Percentiles rank a stretch among this genome's conserved stretches.
Evolutionary conservation across 1,284 basidiomycete species (phyloP).

Genomic region (Rhodotorula sp.): DNA sequence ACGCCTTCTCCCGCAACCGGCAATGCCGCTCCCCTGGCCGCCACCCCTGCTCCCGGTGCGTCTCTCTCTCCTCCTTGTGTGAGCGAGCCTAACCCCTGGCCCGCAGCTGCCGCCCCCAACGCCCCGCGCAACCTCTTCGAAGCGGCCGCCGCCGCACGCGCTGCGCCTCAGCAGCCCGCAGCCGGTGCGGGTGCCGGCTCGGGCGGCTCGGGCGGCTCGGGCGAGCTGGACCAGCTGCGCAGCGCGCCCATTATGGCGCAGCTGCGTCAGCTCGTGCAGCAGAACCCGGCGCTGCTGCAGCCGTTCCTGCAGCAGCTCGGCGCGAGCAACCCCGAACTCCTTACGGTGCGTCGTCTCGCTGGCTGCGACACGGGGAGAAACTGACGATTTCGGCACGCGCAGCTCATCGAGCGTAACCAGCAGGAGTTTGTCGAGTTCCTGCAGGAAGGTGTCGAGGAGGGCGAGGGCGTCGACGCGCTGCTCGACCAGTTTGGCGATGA

Average conservation of each 20-base stretch:
- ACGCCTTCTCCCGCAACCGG: constrained; percentile 68
- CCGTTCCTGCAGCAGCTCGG: constrained; percentile 80
- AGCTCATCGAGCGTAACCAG: constrained; percentile 47
- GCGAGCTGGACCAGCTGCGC: constrained; percentile 54
- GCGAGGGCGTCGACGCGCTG: constrained; percentile 42
- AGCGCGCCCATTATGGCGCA: constrained; percentile 46
- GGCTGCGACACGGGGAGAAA: not conserved
- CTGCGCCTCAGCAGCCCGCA: constrained; percentile 46
- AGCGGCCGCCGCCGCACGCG: constrained; percentile 49
- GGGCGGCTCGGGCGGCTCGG: constrained; percentile 28
- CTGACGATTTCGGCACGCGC: not conserved
- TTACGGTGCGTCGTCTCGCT: constrained; percentile 25
- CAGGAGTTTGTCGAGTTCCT: constrained; percentile 45
- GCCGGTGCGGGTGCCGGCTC: constrained; percentile 42
- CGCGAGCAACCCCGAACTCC: constrained; percentile 67
- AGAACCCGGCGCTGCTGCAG: constrained; percentile 77
- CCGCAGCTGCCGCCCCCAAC: not conserved
- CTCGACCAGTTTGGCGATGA: constrained; percentile 37
- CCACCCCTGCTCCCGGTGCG: constrained; percentile 34
- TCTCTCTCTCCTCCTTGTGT: not conserved
- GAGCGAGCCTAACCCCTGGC: constrained; percentile 8
- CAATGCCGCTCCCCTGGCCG: constrained; percentile 49
- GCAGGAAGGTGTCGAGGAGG: constrained; percentile 43
- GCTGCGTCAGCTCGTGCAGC: constrained; percentile 60
- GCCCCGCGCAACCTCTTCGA: constrained; percentile 52